Percentiles rank a stretch among this genome's conserved stretches.
Conservation (phyloP, 2,329 filamentous ascomycete species). For the Cadophora sp. region DNA sequence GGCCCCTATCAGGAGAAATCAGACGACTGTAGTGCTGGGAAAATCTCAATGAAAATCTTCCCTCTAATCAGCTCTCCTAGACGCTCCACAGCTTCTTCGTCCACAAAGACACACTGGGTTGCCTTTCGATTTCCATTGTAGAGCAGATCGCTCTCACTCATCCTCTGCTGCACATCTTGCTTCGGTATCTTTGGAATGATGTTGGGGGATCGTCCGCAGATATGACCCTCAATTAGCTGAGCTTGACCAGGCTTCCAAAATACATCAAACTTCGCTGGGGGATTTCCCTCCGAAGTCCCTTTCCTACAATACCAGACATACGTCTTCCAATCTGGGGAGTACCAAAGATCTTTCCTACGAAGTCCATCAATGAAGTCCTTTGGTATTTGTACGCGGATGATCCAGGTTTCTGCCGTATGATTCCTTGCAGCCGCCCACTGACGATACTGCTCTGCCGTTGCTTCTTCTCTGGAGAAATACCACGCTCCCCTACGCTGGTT, state of each 20-base stretch:
- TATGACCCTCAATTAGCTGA: conserved; percentile 1
- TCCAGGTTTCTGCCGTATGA: not conserved
- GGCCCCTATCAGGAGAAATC: not conserved
- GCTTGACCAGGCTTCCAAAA: not conserved
- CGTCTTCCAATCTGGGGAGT: not conserved
- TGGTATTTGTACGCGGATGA: not conserved
- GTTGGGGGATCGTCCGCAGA: not conserved
- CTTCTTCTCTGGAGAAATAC: not conserved
- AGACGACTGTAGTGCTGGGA: not conserved
- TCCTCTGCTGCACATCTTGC: not conserved
- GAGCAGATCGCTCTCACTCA: not conserved
- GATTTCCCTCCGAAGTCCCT: too few relatives aligned
- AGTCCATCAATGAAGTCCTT: not conserved
- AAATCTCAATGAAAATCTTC: not conserved
- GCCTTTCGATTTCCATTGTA: not conserved
- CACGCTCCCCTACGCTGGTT: not conserved
- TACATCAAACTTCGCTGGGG: not conserved
- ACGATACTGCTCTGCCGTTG: not conserved
- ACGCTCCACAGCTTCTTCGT: not conserved
- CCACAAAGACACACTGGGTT: not conserved
- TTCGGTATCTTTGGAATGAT: not conserved
- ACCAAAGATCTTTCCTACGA: not conserved
- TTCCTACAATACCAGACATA: conserved; percentile 4
- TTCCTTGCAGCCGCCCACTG: not conserved
- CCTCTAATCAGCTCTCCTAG: not conserved